Evolutionary conservation across 148 eudicot species (phyloP), one percentile per base, ranked within the genome.

Genomic region (Rhododendron ovatum): DNA sequence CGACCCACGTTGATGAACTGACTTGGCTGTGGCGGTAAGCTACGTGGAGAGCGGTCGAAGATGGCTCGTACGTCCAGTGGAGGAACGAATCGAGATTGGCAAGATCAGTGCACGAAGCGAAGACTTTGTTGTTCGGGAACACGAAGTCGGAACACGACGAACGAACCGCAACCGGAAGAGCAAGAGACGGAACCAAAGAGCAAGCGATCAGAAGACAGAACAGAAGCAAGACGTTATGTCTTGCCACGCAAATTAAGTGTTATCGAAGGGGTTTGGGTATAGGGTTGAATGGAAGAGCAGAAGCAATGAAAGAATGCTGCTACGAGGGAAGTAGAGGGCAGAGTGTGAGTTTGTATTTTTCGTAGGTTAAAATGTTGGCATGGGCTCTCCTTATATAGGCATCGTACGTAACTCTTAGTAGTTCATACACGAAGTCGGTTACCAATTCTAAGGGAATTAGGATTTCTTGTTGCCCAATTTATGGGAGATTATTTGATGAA

Each of bases 51-150:
- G 84, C 84, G 65, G 82, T 53, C n/a, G 90, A 67, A 28, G 89
- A 50, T 5, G 85, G 61, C 84, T 75, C 18, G 84, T 86, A 67
- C 20, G 83, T 84, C 88, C 88, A 87, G 85, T 89, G 87, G 80
- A 87, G 86, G 57, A 30, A 86, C 50, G 87, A 84, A 57, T 81
- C 22, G 48, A 82, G 83, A 5, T 48, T 50, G 0, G 89, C 78
- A 22, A 89, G 87, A 39, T 53, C 82, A 15, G n/a, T 30, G 77
- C 90, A 89, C 1, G 84, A 28, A 14, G 80, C 18, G 30, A 78
- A 89, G 10, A 4, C 30, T n/a, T 61, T 83, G 82, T 84, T 84
- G 41, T 65, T 24, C 0, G 89, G 30, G 86, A 89, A 89, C 4
- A 82, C 4, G 28, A 74, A 76, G 80, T 47, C 33, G 28, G 78